Percentiles rank a stretch among this genome's conserved stretches.
phyloP scores from a whole-genome alignment of 768 basidiomycete species.

The Podaxis sp. region DNA sequence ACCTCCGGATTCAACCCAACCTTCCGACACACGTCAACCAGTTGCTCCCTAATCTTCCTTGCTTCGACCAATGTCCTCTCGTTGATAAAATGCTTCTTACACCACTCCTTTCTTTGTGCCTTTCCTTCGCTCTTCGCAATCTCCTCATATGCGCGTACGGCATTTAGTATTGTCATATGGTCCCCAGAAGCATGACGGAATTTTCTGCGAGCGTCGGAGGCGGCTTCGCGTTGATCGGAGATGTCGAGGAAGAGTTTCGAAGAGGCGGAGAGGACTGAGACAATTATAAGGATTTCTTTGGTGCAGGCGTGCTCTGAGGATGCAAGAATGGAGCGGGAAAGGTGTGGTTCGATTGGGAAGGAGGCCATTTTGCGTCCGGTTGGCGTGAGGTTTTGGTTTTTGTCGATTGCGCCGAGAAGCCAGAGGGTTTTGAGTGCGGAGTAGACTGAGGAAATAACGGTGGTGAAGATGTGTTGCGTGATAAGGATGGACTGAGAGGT shows the following conservation, averaged over 20 bases:
- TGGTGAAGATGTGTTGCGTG: not conserved
- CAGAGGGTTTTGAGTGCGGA: constrained; percentile 70
- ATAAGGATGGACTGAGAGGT: not conserved
- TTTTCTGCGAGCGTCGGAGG: constrained; percentile 64
- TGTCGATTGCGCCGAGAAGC: constrained; percentile 75
- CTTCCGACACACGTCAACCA: constrained; percentile 60
- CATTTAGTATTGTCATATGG: constrained; percentile 86
- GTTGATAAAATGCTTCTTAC: constrained; percentile 77
- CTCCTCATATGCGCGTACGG: constrained; percentile 77
- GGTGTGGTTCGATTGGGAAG: constrained; percentile 90
- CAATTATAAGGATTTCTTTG: constrained; percentile 74
- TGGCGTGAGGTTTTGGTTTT: constrained; percentile 58
- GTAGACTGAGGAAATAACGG: constrained; percentile 35
- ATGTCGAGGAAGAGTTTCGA: constrained; percentile 80
- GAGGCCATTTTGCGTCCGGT: constrained; percentile 80
- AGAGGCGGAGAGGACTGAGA: constrained; percentile 78
- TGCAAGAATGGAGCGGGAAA: constrained; percentile 75
- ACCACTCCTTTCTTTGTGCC: constrained; percentile 66
- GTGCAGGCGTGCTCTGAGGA: constrained; percentile 73
- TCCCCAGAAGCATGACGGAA: constrained; percentile 87
- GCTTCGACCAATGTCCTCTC: constrained; percentile 78
- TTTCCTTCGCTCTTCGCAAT: constrained; percentile 46
- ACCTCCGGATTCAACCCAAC: constrained; percentile 54
- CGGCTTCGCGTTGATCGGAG: constrained; percentile 68
- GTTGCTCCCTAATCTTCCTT: constrained; percentile 73